Evolutionary conservation across 108 stramenopile species (phyloP).

Genomic region (Mediolabrus comicus): DNA sequence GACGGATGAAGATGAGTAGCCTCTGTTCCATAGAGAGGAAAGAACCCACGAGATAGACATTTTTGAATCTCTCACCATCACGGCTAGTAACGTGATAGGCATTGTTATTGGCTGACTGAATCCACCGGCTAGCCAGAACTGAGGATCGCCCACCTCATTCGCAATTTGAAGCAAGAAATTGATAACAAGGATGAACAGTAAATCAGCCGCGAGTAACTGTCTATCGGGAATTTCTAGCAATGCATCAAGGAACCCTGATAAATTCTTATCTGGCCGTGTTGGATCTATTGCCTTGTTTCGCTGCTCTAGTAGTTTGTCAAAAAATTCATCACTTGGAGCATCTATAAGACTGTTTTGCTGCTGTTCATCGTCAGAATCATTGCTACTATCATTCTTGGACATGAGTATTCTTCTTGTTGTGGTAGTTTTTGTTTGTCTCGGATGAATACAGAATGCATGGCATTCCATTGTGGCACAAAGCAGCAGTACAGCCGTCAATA

Average conservation of each 20-base stretch:
- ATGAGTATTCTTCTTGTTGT: neutral
- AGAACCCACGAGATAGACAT: conserved; percentile 45
- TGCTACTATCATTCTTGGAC: neutral
- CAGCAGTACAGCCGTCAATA: too few species aligned
- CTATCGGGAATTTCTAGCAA: conserved; percentile 37
- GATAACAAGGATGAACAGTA: conserved; percentile 33
- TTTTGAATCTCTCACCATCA: conserved; percentile 39
- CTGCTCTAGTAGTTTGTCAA: neutral
- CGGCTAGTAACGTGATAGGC: conserved; percentile 25
- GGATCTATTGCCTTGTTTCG: too few species aligned
- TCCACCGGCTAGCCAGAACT: conserved; percentile 58
- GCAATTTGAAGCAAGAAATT: conserved; percentile 43
- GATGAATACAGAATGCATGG: too few species aligned
- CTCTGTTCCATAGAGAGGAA: conserved; percentile 27
- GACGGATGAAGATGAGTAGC: conserved; percentile 33
- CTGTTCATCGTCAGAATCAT: neutral
- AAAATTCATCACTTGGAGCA: too few species aligned
- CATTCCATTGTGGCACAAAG: too few species aligned
- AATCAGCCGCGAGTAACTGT: conserved; percentile 27
- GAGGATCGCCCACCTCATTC: conserved; percentile 37
- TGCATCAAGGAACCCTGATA: conserved; percentile 4
- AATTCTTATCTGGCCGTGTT: neutral
- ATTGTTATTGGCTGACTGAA: conserved; percentile 63
- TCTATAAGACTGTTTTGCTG: too few species aligned
- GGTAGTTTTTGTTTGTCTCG: too few species aligned